phyloP scores from a whole-genome alignment of 108 stramenopile genomes.

The Nitzschia inconspicua region DNA sequence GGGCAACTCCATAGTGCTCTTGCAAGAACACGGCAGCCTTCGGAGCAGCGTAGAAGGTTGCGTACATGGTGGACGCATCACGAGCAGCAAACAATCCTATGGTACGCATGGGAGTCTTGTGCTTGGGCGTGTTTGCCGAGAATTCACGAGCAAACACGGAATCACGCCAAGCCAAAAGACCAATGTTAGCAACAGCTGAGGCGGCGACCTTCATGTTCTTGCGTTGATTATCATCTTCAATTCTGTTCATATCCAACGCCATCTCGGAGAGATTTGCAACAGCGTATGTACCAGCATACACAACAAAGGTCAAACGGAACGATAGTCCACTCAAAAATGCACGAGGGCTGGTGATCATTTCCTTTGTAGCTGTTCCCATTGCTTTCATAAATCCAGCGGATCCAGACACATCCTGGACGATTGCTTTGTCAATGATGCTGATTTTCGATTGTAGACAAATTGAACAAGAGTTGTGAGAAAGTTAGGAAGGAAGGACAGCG shows the following conservation, averaged over 20 bases:
- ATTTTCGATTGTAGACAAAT: too few relatives aligned
- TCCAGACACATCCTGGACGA: conserved; percentile 28
- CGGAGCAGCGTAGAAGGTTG: conserved; percentile 40
- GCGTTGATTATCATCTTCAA: conserved; percentile 24
- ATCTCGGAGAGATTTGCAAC: conserved; percentile 37
- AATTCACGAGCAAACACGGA: conserved; percentile 31
- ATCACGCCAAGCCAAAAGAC: conserved; percentile 39
- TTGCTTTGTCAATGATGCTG: conserved; percentile 40
- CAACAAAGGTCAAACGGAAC: conserved; percentile 32
- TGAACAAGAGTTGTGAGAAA: too few relatives aligned
- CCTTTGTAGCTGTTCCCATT: conserved; percentile 19
- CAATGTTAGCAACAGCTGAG: conserved; percentile 29
- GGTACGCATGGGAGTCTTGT: conserved; percentile 25
- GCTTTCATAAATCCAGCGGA: conserved; percentile 14
- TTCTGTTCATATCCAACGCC: conserved; percentile 21
- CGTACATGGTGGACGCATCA: conserved; percentile 35
- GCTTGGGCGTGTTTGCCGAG: conserved; percentile 1
- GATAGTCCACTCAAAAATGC: conserved; percentile 25
- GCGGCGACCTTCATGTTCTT: conserved; percentile 30
- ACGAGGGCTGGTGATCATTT: conserved; percentile 28
- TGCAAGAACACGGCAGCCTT: conserved; percentile 19
- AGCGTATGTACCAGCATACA: conserved; percentile 43
- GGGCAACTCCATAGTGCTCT: conserved; percentile 15
- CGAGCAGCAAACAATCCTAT: conserved; percentile 33
- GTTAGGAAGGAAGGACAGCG: too few relatives aligned